Base-by-base conservation (phyloP, 305 asterid species). In the Euphrasia arctica region DNA sequence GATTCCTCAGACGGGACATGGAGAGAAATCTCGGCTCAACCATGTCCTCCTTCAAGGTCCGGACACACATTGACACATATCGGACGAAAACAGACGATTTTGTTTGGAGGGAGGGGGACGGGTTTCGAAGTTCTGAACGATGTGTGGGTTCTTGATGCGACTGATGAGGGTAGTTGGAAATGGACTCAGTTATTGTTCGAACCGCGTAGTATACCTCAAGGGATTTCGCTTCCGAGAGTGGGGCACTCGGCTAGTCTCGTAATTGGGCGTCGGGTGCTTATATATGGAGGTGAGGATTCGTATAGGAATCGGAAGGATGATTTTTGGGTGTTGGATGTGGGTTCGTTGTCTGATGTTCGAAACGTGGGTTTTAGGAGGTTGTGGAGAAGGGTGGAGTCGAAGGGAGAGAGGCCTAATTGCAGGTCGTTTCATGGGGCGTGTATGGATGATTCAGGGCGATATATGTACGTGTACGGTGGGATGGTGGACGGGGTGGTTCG, bases 361-460 rank as follows among this genome's bases (percentile, higher is more conserved):
- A 39, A 39, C 43, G 43, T 7, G 43, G 59, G 48, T 32, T 75
- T 31, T 8, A 54, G 86, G 43, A 75, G 69, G 69, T 69, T 83
- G 86, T 93, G 97, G 95, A 90, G 65, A 70, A 77, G 80, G 77
- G 66, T 87, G 7, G 87, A 81, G 60, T 51, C 83, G 1, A 70
- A 60, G 63, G 97, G 95, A 65, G 80, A 87, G 41, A 79, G 57
- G 60, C 95, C 89, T n/a, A 60, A 69, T 2, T 59, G 87, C 71
- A 83, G 97, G 74, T 93, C 96, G n/a, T 93, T 93, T 63, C 99
- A 93, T 66, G 89, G 83, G 34, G 92, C 95, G 8, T 90, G 99
- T 67, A 86, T 80, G 1, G 99, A 93, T 79, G 78, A 74, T 42
- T 80, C 97, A 0, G 95, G 96, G 15, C 68, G 89, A 18, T 78